Percentiles rank a stretch among this genome's conserved stretches.
phyloP scores from a whole-genome alignment of 2,329 filamentous ascomycete species.

The Claviceps sp. region DNA sequence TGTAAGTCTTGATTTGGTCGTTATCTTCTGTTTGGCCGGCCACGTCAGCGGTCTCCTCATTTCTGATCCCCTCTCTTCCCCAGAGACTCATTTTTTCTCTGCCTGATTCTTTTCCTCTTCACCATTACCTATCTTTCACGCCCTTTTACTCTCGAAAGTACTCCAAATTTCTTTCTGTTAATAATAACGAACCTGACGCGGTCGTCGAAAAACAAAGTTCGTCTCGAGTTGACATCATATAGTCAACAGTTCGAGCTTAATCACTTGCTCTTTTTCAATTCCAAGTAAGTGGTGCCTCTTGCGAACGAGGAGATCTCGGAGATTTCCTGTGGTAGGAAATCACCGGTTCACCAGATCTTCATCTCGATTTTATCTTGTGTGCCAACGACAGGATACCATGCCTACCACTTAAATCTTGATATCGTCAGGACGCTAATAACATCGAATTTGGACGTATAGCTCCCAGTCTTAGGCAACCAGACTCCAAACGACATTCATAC shows the following conservation, averaged over 20 bases:
- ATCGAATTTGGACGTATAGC: slow-evolving; percentile 7
- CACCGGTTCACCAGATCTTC: neutral
- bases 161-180: no score
- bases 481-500: slow-evolving; percentile 9
- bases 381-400: neutral
- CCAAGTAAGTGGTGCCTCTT: slow-evolving; percentile 7
- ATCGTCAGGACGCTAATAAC: neutral
- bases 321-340: neutral
- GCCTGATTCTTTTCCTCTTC: no score
- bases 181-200: neutral
- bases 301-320: slow-evolving; percentile 1
- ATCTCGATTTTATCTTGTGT: neutral
- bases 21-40: neutral
- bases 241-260: slow-evolving; percentile 15
- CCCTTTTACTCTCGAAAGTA: no score
- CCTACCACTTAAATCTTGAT: neutral
- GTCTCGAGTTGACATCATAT: neutral
- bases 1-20: slow-evolving; percentile 11
- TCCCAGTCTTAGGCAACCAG: slow-evolving; percentile 22
- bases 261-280: slow-evolving; percentile 17
- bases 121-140: no score
- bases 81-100: no score
- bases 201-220: neutral
- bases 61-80: no score
- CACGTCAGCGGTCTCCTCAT: neutral